A percentile compares a stretch with the other conserved stretches of the same genome.
These are phyloP conservation scores for Lasiosphaeria hispida DNA, from an alignment of 495 filamentous ascomycete genomes.

Conservation along the genomic window DNA sequence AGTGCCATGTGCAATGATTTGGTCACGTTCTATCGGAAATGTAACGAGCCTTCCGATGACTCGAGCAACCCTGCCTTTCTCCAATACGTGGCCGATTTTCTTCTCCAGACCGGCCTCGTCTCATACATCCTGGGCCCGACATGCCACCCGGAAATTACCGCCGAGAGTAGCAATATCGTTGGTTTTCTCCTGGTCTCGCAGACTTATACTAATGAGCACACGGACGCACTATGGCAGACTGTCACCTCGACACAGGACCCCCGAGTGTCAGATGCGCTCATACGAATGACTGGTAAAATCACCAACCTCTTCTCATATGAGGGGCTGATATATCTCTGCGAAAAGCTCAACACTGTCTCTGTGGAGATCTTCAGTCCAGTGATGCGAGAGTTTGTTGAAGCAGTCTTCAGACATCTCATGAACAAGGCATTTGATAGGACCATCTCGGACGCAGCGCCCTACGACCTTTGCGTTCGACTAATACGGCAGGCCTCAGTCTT, in stretches of 20 bases:
- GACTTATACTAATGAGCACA: constrained; percentile 67
- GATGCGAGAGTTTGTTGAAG: constrained; percentile 53
- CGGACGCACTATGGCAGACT: constrained; percentile 82
- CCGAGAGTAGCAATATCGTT: constrained; percentile 75
- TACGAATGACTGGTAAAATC: constrained; percentile 70
- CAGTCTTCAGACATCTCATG: constrained; percentile 34
- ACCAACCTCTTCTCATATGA: constrained; percentile 56
- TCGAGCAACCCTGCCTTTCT: constrained; percentile 50
- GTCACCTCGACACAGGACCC: constrained; percentile 81
- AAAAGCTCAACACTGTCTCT: constrained; percentile 69
- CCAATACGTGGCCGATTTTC: constrained; percentile 62
- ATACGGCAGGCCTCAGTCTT: constrained; percentile 61
- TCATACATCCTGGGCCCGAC: constrained; percentile 87
- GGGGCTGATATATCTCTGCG: constrained; percentile 65
- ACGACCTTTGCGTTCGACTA: constrained; percentile 60
- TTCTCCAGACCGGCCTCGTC: constrained; percentile 64
- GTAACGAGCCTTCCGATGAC: constrained; percentile 42
- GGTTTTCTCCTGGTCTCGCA: constrained; percentile 83
- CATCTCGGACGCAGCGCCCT: constrained; percentile 35
- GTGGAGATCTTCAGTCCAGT: constrained; percentile 53
- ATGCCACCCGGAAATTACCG: constrained; percentile 87
- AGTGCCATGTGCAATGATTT: constrained; percentile 70
- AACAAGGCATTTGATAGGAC: constrained; percentile 20
- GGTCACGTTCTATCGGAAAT: constrained; percentile 56
- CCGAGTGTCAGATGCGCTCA: constrained; percentile 73